A percentile compares a stretch with the other conserved stretches of the same genome.
Conservation (phyloP, 345 rosid genomes). For the Pistacia vera region DNA sequence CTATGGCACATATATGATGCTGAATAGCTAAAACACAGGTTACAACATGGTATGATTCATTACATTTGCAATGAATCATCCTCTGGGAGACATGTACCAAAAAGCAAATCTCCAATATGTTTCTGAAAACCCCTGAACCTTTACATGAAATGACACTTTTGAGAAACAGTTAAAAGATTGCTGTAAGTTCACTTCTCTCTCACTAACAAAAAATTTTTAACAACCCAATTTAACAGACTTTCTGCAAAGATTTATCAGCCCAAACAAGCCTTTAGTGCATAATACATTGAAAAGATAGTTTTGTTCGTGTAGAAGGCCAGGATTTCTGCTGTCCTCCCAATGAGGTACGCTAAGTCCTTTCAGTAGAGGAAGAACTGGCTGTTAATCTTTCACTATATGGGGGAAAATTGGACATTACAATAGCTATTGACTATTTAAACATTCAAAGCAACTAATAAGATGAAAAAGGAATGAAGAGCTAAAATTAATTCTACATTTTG, state of each 20-base stretch:
- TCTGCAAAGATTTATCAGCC: neutral
- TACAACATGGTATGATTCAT: neutral
- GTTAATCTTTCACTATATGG: neutral
- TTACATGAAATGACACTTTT: neutral
- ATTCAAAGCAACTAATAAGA: neutral
- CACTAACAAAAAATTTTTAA: neutral
- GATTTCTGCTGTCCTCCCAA: neutral
- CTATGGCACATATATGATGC: neutral
- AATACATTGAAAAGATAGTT: too few relatives aligned
- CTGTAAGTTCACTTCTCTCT: neutral
- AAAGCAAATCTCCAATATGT: neutral
- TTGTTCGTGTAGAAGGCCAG: neutral
- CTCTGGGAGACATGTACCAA: too few relatives aligned
- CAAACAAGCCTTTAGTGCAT: neutral
- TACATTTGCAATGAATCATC: neutral
- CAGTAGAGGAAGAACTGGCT: neutral
- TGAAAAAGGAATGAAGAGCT: neutral
- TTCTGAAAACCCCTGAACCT: neutral
- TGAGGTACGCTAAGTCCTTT: neutral
- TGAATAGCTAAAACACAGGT: neutral
- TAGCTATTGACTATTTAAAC: neutral
- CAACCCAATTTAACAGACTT: neutral
- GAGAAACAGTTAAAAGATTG: too few relatives aligned
- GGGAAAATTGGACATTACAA: neutral
- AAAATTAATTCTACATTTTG: neutral